phyloP scores from a whole-genome alignment of 805 yeast genomes.

The Yarrowia bubula region DNA sequence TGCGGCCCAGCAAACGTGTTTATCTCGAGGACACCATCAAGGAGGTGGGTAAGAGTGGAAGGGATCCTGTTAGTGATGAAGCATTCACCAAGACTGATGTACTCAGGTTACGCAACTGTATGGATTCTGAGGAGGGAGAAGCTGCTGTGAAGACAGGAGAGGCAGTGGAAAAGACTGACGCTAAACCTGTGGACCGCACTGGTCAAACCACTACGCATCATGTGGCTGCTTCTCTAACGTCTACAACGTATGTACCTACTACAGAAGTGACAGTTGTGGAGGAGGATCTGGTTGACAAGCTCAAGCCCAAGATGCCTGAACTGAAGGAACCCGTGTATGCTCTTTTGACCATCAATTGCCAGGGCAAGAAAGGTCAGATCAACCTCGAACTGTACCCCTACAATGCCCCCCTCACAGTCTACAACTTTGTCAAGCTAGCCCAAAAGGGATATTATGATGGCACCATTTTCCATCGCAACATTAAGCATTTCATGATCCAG shows the following conservation, averaged over 20 bases:
- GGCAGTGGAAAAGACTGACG: constrained; percentile 29
- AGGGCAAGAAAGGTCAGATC: constrained; percentile 32
- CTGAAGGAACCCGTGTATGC: constrained; percentile 37
- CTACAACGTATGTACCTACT: not conserved
- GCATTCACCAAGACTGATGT: constrained; percentile 36
- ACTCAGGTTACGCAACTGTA: constrained; percentile 26
- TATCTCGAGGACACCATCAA: constrained; percentile 37
- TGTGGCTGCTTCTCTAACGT: constrained; percentile 25
- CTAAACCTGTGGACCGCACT: not conserved
- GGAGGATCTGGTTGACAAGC: constrained; percentile 32
- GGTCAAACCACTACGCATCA: constrained; percentile 15
- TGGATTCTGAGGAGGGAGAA: not conserved
- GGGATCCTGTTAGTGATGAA: constrained; percentile 38
- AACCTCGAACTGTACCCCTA: constrained; percentile 33
- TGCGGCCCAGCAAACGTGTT: constrained; percentile 38
- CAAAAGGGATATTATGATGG: constrained; percentile 39
- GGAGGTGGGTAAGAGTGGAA: constrained; percentile 36
- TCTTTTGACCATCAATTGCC: constrained; percentile 33
- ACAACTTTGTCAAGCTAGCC: constrained; percentile 36
- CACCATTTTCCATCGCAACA: constrained; percentile 37
- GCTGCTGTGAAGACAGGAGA: constrained; percentile 28
- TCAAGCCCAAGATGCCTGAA: constrained; percentile 34
- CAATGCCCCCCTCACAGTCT: constrained; percentile 37
- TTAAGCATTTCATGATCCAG: constrained; percentile 40
- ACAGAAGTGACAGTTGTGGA: constrained; percentile 30